A percentile compares a stretch with the other conserved stretches of the same genome.
These are phyloP conservation scores for Xylaria grammica DNA, from an alignment of 495 filamentous ascomycete species.

Conservation along the genomic window DNA sequence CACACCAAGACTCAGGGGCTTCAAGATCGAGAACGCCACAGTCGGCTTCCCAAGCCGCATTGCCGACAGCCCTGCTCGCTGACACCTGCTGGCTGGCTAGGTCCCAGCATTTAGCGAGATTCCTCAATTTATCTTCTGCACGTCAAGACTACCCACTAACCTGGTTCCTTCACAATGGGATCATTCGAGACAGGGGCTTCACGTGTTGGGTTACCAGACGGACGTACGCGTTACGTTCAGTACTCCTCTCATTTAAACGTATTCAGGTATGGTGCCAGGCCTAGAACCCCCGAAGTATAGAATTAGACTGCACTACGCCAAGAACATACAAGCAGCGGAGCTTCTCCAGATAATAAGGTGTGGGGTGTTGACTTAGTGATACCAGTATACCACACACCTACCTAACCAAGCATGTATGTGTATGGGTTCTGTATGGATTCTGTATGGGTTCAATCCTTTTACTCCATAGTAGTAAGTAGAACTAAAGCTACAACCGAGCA, in stretches of 20 bases:
- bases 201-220: slow-evolving; percentile 3
- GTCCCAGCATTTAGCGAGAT: neutral
- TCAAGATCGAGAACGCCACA: neutral
- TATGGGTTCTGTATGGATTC: too few species aligned
- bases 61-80: slow-evolving; percentile 8
- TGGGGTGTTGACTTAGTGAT: too few species aligned
- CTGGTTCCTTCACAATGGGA: neutral
- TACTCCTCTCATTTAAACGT: neutral
- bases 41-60: slow-evolving; percentile 12
- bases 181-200: slow-evolving; percentile 7
- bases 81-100: neutral
- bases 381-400: too few species aligned
- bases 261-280: neutral
- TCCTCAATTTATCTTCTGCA: neutral
- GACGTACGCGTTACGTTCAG: neutral
- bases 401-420: too few species aligned
- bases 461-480: too few species aligned
- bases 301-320: too few species aligned
- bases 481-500: too few species aligned
- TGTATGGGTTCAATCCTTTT: too few species aligned
- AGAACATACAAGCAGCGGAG: too few species aligned
- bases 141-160: neutral
- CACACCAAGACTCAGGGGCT: neutral
- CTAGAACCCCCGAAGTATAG: too few species aligned
- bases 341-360: too few species aligned